Evolutionary conservation across 768 basidiomycete genomes (phyloP).

Genomic region (Trametes villosa): DNA sequence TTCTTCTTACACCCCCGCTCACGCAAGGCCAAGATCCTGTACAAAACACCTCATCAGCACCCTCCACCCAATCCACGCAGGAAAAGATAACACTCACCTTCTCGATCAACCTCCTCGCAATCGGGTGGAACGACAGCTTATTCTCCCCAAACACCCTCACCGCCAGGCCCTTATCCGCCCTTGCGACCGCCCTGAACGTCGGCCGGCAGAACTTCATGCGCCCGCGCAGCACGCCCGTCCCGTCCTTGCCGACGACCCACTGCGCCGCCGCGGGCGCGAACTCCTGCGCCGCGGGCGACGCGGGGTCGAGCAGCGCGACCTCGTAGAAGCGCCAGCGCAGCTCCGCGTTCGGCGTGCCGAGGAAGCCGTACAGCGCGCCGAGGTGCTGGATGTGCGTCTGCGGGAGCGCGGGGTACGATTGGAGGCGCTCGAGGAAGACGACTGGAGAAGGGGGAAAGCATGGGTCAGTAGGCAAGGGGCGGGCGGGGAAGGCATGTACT

Average conservation of each 20-base stretch:
- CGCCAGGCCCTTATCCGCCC: slow-evolving; percentile 59
- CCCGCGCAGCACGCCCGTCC: slow-evolving; percentile 66
- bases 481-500: slow-evolving; percentile 44
- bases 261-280: slow-evolving; percentile 58
- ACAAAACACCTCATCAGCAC: not conserved
- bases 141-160: slow-evolving; percentile 49
- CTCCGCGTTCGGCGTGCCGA: slow-evolving; percentile 71
- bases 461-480: not conserved
- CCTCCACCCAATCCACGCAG: too few species aligned
- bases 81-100: slow-evolving; percentile 51
- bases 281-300: slow-evolving; percentile 49
- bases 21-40: slow-evolving; percentile 27
- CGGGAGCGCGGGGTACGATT: slow-evolving; percentile 65
- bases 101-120: slow-evolving; percentile 74
- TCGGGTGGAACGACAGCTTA: slow-evolving; percentile 71
- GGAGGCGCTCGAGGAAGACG: slow-evolving; percentile 83
- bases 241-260: slow-evolving; percentile 71
- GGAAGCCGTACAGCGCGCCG: slow-evolving; percentile 53
- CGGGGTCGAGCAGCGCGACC: slow-evolving; percentile 59
- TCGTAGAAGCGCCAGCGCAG: slow-evolving; percentile 80
- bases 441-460: slow-evolving; percentile 44
- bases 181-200: slow-evolving; percentile 56
- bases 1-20: not conserved
- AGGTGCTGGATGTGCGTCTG: slow-evolving; percentile 61
- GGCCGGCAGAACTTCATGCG: slow-evolving; percentile 88